Base-by-base conservation (phyloP, 441 rosid genomes). In the Erodium chrysanthum region DNA sequence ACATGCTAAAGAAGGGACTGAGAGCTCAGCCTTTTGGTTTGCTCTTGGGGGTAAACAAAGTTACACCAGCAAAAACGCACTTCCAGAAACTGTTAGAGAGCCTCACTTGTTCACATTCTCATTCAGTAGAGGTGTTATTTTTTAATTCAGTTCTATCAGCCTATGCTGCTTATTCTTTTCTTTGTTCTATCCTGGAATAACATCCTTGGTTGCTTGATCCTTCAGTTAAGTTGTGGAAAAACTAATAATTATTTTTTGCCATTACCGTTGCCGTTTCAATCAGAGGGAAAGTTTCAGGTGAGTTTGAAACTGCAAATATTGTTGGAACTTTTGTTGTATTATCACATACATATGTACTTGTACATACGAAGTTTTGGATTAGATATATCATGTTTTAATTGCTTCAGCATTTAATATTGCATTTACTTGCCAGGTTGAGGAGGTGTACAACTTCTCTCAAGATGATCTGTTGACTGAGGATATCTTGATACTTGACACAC, bases 1-100 rank as follows among this genome's bases (percentile, higher is more conserved):
- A 80, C 92, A 88, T 85, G 89, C 95, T 56, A 95, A 92, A 79
- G 99, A 92, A 88, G 99, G 99, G 74, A 90, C 98, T 62, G 99
- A 95, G 90, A 92, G 86, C 84, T 90, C 97, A 50, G 71, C 94
- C 70, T 95, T 95, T 80, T 95, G 99, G 99, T 85, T 73, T 86
- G 83, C 97, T 44, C 90, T 95, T 78, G 98, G 98, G 58, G 99
- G 98, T 54, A 95, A 95, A 78, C 97, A 95, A 81, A 86, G 78
- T 75, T 89, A 88, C 85, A 87, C 76, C 71, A 85, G 94, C 83
- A 85, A 86, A 84, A 89, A 83, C 35, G 71, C 75, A 72, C 68
- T 91, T 73, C 68, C 78, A 10, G 99, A 91, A 77, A 76, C 66
- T 75, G 76, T 79, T 71, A 86, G 96, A 73, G 99, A 95, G 77